Conservation (phyloP, 2,329 filamentous ascomycete genomes). For the Colletotrichum coccodes region DNA sequence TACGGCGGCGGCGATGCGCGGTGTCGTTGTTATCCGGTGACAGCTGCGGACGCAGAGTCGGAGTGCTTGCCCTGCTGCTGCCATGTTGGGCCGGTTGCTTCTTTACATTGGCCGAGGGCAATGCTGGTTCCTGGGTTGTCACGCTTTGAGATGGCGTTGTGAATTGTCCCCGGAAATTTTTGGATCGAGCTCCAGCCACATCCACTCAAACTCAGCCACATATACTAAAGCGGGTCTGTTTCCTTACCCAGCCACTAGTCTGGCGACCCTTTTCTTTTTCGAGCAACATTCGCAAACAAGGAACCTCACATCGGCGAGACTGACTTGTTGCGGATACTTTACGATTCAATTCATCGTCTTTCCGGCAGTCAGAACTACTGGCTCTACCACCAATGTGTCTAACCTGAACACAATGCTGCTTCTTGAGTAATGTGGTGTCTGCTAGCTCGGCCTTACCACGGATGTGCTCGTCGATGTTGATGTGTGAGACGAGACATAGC, state of each 20-base stretch:
- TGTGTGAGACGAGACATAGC: too few relatives aligned
- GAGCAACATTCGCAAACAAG: too few relatives aligned
- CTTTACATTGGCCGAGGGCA: conserved; percentile 5
- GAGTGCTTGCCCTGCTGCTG: conserved; percentile 49
- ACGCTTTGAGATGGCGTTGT: conserved; percentile 19
- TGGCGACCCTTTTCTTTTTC: too few relatives aligned
- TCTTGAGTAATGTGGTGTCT: too few relatives aligned
- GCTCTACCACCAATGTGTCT: too few relatives aligned
- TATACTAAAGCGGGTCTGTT: not conserved
- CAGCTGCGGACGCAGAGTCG: conserved; percentile 47
- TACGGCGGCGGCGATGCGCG: conserved; percentile 16
- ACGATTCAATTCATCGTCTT: too few relatives aligned
- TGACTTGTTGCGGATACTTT: too few relatives aligned
- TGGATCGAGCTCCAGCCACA: conserved; percentile 33
- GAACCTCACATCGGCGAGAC: too few relatives aligned
- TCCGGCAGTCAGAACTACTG: too few relatives aligned
- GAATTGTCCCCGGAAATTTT: conserved; percentile 32
- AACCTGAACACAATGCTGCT: too few relatives aligned
- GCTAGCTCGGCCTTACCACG: too few relatives aligned
- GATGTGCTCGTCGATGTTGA: too few relatives aligned
- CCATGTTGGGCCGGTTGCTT: conserved; percentile 41
- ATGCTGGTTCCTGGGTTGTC: conserved; percentile 22
- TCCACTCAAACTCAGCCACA: conserved; percentile 2
- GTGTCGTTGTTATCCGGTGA: conserved; percentile 39
- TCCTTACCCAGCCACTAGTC: not conserved